These are phyloP conservation scores for Linum usitatissimum DNA, from an alignment of 345 rosid genomes.

Conservation along the genomic window DNA sequence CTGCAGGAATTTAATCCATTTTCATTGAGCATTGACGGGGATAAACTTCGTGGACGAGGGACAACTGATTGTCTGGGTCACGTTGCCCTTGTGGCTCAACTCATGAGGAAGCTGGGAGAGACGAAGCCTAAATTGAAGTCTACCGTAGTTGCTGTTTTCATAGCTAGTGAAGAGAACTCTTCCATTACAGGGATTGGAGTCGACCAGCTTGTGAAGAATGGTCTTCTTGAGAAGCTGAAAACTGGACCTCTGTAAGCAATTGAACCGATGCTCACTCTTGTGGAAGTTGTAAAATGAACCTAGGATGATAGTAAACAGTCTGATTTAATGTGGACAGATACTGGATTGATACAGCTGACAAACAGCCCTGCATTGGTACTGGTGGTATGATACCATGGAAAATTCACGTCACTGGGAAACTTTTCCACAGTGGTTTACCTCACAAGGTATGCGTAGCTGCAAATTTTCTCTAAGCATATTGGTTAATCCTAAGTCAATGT, in stretches of 20 bases:
- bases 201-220: conserved; percentile 73
- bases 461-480: conserved; percentile 2
- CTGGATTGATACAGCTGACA: conserved; percentile 99
- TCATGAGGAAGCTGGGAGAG: conserved; percentile 80
- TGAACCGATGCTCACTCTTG: no score
- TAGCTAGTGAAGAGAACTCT: conserved; percentile 89
- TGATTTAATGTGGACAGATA: conserved; percentile 33
- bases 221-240: conserved; percentile 77
- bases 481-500: background rate
- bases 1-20: conserved; percentile 92
- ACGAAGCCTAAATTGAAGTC: conserved; percentile 62
- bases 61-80: conserved; percentile 99
- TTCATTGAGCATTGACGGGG: conserved; percentile 72
- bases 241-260: conserved; percentile 72
- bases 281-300: no score
- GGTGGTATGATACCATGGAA: conserved; percentile 99
- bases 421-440: conserved; percentile 91
- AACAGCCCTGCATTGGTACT: conserved; percentile 97
- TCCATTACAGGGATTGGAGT: conserved; percentile 78
- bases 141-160: conserved; percentile 80
- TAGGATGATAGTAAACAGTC: background rate
- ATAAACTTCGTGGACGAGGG: conserved; percentile 86
- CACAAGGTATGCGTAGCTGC: conserved; percentile 49
- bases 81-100: conserved; percentile 79
- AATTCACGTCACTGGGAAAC: conserved; percentile 81